A percentile compares a stretch with the other conserved stretches of the same genome.
These are phyloP conservation scores for Kodamaea laetipori DNA, from an alignment of 805 yeast genomes.

Conservation along the genomic window DNA sequence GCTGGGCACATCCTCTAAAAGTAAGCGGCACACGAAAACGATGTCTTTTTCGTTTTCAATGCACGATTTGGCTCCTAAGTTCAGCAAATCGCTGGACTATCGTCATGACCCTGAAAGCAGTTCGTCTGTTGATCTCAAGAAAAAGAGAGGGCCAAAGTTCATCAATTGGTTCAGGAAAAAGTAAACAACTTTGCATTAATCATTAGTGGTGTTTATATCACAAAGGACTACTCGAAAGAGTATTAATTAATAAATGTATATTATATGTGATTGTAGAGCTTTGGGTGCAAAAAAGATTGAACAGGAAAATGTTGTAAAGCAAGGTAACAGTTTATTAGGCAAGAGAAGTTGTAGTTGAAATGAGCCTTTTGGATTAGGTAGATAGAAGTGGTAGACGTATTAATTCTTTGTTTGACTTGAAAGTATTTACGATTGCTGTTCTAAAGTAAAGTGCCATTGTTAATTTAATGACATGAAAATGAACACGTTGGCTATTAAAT, in stretches of 20 bases:
- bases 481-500: too few species aligned
- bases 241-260: conserved; percentile 1
- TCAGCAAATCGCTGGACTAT: conserved; percentile 14
- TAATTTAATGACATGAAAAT: too few species aligned
- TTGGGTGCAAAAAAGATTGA: too few species aligned
- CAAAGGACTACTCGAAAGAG: not conserved
- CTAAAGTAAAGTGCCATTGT: too few species aligned
- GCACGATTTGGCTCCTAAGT: conserved; percentile 22
- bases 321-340: too few species aligned
- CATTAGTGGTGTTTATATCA: not conserved
- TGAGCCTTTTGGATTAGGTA: too few species aligned
- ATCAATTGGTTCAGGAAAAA: conserved; percentile 29
- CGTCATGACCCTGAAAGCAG: conserved; percentile 1
- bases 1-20: not conserved
- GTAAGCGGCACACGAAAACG: conserved; percentile 22
- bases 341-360: too few species aligned
- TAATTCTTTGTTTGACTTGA: too few species aligned
- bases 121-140: conserved; percentile 13
- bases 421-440: too few species aligned
- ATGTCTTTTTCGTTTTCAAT: conserved; percentile 24
- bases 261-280: not conserved
- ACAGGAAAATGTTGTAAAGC: too few species aligned
- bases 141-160: conserved; percentile 21
- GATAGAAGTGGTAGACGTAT: too few species aligned
- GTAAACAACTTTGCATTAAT: conserved; percentile 10